Evolutionary conservation across 2,329 filamentous ascomycete genomes (phyloP).

Genomic region (Colletotrichum abscissum): DNA sequence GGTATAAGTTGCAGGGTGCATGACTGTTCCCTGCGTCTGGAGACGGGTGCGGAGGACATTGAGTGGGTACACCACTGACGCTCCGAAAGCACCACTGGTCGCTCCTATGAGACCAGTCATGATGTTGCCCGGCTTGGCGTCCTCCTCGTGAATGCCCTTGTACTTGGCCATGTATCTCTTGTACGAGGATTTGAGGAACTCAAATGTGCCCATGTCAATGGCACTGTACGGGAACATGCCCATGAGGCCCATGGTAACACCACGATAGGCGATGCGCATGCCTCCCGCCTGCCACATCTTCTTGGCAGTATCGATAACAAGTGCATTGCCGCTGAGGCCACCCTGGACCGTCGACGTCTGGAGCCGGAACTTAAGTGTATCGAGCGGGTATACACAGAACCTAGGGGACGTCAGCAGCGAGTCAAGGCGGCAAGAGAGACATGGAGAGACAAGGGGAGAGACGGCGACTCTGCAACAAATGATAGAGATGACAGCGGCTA

Average conservation of each 20-base stretch:
- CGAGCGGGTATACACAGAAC: conserved; percentile 93
- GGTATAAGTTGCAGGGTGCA: conserved; percentile 90
- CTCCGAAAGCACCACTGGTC: conserved; percentile 90
- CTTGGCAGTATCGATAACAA: conserved; percentile 84
- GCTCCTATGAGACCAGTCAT: conserved; percentile 90
- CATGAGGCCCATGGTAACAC: conserved; percentile 90
- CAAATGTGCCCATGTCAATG: conserved; percentile 95
- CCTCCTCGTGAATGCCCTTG: conserved; percentile 81
- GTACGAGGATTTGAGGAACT: conserved; percentile 85
- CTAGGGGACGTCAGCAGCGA: conserved; percentile 51
- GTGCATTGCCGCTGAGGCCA: conserved; percentile 82
- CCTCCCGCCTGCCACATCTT: conserved; percentile 89
- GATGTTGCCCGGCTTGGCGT: conserved; percentile 83
- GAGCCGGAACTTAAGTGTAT: conserved; percentile 85
- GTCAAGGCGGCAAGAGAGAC: not conserved
- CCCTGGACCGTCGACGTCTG: conserved; percentile 94
- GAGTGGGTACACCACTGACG: conserved; percentile 93
- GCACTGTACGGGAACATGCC: conserved; percentile 99
- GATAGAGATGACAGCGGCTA: not conserved
- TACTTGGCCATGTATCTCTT: conserved; percentile 76
- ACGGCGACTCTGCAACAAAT: not conserved
- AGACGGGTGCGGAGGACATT: conserved; percentile 92
- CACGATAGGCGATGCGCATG: conserved; percentile 84
- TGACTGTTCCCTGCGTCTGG: conserved; percentile 93
- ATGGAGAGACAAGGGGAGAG: not conserved